Evolutionary conservation across 139 green algal genomes (phyloP), one percentile per base, ranked within the genome.

Genomic region (Tetradesmus obliquus): DNA sequence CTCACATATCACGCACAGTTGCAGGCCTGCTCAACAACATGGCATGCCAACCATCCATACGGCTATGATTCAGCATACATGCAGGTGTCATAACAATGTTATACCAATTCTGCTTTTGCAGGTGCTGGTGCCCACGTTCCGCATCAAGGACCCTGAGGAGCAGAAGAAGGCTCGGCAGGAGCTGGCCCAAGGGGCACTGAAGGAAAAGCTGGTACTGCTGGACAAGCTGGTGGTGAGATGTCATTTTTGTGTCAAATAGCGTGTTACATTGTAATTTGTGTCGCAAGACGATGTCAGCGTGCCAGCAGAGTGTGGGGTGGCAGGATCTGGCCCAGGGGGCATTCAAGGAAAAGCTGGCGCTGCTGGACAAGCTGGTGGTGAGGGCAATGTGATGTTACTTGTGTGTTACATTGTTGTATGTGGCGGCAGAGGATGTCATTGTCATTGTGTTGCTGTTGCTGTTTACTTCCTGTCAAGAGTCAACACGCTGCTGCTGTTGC

Each of bases 131-230:
- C 85, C 85, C 13, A 82, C 62, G 7, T 82, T 82, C 32, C 45
- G 51, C 60, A 82, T 90, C 9, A 82, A 82, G 20, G 85, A 90
- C 10, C 45, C 79, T 24, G 82, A 92, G 82, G 91, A 90, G 57
- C 79, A 80, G 72, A 53, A 90, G 20, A 92, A 92, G 83, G 91
- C 88, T 3, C 91, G 91, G 0, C 74, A 91, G 88, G 91, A 87
- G 45, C 55, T 90, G 8, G 19, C 89, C 7, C 69, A 76, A 20
- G 91, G 88, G 53, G 80, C 90, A n/a, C 79, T 81, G 1, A 82
- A 60, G 81, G 87, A 93, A 12, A 93, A 93, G 82, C 69, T 93
- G 10, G 4, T 24, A 4, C 17, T 76, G 53, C 69, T 93, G 45
- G 60, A 20, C 55, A 91, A 93, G 91, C 66, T 93, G 12, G 22